Conservation (phyloP, 208 protist genomes). For the Wallacemonas sp. region DNA sequence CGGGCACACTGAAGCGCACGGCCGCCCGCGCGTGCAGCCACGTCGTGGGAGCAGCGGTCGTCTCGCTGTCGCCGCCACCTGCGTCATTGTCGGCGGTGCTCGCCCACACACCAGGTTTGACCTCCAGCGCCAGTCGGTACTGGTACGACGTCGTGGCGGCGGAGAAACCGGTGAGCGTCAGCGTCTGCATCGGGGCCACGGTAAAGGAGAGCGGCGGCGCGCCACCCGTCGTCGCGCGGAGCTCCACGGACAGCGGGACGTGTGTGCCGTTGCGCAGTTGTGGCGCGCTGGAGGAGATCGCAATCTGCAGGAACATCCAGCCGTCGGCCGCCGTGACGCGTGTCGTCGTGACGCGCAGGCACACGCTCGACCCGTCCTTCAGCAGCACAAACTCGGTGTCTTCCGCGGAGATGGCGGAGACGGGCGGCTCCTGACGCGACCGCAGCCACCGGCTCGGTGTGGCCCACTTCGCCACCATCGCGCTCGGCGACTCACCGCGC, state of each 20-base stretch:
- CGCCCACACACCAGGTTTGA: constrained; percentile 6
- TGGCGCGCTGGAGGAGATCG: not conserved
- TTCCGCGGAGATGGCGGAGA: not conserved
- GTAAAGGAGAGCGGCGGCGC: not conserved
- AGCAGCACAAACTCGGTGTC: constrained; percentile 10
- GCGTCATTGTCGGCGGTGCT: not conserved
- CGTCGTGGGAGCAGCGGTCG: not conserved
- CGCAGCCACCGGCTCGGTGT: not conserved
- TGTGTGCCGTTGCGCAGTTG: constrained; percentile 2
- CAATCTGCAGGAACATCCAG: not conserved
- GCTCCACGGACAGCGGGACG: not conserved
- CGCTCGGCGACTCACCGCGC: constrained; percentile 1
- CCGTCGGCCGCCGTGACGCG: not conserved
- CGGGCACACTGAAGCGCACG: not conserved
- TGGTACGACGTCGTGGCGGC: not conserved
- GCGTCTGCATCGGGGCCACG: not conserved
- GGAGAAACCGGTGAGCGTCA: not conserved
- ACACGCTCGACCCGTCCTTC: constrained; percentile 6
- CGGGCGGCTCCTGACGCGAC: not conserved
- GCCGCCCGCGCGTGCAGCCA: not conserved
- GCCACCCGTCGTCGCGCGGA: not conserved
- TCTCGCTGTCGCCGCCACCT: not conserved
- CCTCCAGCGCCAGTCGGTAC: not conserved
- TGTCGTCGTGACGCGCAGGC: not conserved
- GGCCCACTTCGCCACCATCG: not conserved